These are phyloP conservation scores for Micractinium conductrix DNA, from an alignment of 139 green algal genomes.

Conservation along the genomic window DNA sequence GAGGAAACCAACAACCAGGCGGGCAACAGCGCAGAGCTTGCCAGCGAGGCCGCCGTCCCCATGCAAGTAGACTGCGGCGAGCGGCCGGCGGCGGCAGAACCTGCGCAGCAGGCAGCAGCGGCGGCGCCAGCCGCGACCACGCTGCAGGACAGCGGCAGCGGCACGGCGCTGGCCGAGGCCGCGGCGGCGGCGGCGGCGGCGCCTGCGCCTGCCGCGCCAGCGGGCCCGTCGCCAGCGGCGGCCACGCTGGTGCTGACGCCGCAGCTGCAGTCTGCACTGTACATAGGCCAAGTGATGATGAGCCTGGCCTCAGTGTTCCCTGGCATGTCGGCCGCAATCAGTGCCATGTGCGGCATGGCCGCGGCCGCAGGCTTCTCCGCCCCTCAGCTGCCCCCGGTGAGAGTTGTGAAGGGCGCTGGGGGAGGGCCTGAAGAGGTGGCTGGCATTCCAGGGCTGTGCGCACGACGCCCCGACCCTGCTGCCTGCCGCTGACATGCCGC, in stretches of 20 bases:
- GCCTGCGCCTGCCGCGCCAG: no score
- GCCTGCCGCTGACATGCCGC: not conserved
- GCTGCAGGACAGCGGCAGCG: constrained; percentile 3
- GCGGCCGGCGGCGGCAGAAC: not conserved
- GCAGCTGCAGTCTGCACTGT: constrained; percentile 29
- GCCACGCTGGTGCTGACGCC: no score
- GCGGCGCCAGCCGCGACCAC: not conserved
- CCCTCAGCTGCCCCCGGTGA: constrained; percentile 28
- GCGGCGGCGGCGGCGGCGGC: not conserved
- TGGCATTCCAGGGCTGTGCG: not conserved
- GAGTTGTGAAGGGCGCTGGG: not conserved
- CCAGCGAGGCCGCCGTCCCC: not conserved
- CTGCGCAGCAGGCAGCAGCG: not conserved
- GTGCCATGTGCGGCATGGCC: constrained; percentile 29
- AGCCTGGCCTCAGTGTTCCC: constrained; percentile 39
- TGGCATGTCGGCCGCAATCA: constrained; percentile 39
- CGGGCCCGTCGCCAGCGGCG: not conserved
- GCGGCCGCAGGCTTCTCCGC: constrained; percentile 25
- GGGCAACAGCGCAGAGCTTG: not conserved
- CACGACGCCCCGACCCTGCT: no score
- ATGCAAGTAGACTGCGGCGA: not conserved
- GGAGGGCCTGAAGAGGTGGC: not conserved
- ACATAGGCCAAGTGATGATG: constrained; percentile 47
- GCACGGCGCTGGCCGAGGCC: not conserved
- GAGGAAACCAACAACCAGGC: constrained; percentile 13